phyloP scores from a whole-genome alignment of 768 basidiomycete species.

The Tulasnella calospora region DNA sequence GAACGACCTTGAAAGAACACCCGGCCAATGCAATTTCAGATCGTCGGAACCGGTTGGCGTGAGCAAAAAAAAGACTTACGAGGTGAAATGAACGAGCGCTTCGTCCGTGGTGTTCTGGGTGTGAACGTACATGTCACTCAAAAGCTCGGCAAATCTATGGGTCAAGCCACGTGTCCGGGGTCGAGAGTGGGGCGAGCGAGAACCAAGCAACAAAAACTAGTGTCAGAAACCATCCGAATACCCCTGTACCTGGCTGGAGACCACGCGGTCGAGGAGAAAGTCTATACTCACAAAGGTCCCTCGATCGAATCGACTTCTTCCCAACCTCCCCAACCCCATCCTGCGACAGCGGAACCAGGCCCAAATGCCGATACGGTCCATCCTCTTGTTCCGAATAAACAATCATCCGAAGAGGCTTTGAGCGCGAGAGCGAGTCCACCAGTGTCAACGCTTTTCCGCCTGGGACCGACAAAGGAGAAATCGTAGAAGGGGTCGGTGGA shows the following conservation, averaged over 20 bases:
- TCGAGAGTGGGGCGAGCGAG: slow-evolving; percentile 3
- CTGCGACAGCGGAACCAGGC: slow-evolving; percentile 30
- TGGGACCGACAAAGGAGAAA: not conserved
- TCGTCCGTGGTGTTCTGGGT: slow-evolving; percentile 64
- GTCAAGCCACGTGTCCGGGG: slow-evolving; percentile 12
- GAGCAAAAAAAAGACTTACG: slow-evolving; percentile 1
- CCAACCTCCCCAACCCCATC: slow-evolving; percentile 67
- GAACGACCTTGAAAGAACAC: not conserved
- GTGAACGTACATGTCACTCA: slow-evolving; percentile 80
- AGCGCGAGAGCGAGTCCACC: slow-evolving; percentile 83
- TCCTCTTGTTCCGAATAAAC: slow-evolving; percentile 13
- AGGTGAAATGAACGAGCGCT: slow-evolving; percentile 43
- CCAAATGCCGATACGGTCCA: slow-evolving; percentile 10
- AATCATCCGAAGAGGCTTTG: slow-evolving; percentile 30
- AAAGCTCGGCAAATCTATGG: slow-evolving; percentile 66
- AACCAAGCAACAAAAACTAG: not conserved
- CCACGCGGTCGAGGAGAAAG: slow-evolving; percentile 43
- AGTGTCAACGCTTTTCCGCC: slow-evolving; percentile 75
- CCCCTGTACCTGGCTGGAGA: slow-evolving; percentile 22
- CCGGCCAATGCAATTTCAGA: not conserved
- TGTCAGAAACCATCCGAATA: not conserved
- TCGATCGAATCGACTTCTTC: slow-evolving; percentile 44
- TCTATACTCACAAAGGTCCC: slow-evolving; percentile 33
- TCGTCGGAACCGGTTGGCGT: not conserved
- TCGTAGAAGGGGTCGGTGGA: slow-evolving; percentile 1